phyloP scores from a whole-genome alignment of 2,329 filamentous ascomycete genomes.

The Neodidymelliopsis sp. region DNA sequence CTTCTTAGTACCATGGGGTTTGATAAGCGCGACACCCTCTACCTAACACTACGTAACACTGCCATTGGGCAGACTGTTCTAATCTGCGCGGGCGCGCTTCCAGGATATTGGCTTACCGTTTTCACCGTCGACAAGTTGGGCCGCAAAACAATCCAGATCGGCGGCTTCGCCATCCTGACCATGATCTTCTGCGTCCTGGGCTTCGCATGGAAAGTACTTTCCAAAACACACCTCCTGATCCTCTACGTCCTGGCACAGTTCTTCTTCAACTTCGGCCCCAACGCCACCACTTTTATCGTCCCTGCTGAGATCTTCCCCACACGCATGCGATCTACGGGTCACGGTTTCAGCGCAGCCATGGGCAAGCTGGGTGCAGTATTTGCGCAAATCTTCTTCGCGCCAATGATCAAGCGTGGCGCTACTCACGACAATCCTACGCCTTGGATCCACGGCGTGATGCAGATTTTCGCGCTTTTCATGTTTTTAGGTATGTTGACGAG shows the following conservation, averaged over 20 bases:
- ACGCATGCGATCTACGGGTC: slow-evolving; percentile 56
- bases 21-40: slow-evolving; percentile 68
- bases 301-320: slow-evolving; percentile 62
- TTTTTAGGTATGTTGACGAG: slow-evolving; percentile 72
- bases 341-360: slow-evolving; percentile 58
- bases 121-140: slow-evolving; percentile 76
- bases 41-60: slow-evolving; percentile 75
- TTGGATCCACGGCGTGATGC: slow-evolving; percentile 76
- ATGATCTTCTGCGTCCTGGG: slow-evolving; percentile 59
- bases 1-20: slow-evolving; percentile 78
- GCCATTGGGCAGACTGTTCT: slow-evolving; percentile 81
- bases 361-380: slow-evolving; percentile 60
- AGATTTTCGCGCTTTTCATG: slow-evolving; percentile 84
- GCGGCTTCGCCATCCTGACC: slow-evolving; percentile 58
- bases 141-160: slow-evolving; percentile 78
- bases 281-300: slow-evolving; percentile 60
- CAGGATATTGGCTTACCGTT: slow-evolving; percentile 83
- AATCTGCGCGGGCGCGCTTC: slow-evolving; percentile 79
- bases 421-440: slow-evolving; percentile 61
- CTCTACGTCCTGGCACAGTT: slow-evolving; percentile 59
- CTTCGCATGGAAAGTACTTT: slow-evolving; percentile 57
- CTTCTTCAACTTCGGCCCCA: slow-evolving; percentile 64
- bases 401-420: slow-evolving; percentile 62
- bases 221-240: slow-evolving; percentile 52
- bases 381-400: slow-evolving; percentile 59